A percentile compares a stretch with the other conserved stretches of the same genome.
phyloP scores from a whole-genome alignment of 228 moss, liverwort and hornwort species.

The Sphagnum fallax region DNA sequence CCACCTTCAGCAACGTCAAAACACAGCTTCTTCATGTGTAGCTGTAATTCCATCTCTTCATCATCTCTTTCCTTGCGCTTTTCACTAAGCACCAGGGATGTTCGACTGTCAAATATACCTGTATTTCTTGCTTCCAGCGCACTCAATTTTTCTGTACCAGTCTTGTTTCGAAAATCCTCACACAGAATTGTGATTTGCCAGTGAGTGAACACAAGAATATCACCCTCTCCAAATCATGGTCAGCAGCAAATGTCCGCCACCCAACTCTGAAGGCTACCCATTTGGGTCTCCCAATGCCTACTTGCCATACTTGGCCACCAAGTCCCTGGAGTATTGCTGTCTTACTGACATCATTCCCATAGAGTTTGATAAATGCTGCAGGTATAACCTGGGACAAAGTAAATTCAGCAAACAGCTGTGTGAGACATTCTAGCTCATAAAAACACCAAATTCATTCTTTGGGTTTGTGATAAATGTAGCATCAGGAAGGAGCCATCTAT shows the following conservation, averaged over 20 bases:
- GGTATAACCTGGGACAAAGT: constrained; percentile 33
- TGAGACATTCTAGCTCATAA: no score
- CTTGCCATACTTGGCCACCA: constrained; percentile 40
- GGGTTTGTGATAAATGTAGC: no score
- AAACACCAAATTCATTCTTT: no score
- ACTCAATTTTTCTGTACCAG: constrained; percentile 28
- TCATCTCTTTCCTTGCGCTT: constrained; percentile 31
- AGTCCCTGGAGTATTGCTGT: constrained; percentile 31
- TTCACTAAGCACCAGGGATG: constrained; percentile 19
- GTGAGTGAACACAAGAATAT: constrained; percentile 32
- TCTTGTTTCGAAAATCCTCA: constrained; percentile 32
- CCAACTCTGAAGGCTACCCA: constrained; percentile 49
- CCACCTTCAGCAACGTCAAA: constrained; percentile 8
- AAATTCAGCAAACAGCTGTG: no score
- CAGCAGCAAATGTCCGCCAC: constrained; percentile 45
- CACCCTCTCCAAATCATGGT: constrained; percentile 40
- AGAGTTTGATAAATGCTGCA: constrained; percentile 36
- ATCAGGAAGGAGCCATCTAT: no score
- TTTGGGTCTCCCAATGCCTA: constrained; percentile 38
- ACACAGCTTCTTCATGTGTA: constrained; percentile 14
- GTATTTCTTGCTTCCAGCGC: constrained; percentile 35
- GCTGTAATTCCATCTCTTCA: constrained; percentile 5
- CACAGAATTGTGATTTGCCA: constrained; percentile 33
- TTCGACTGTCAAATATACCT: constrained; percentile 28
- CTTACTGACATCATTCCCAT: constrained; percentile 33